phyloP scores from a whole-genome alignment of 208 protist species.

The Wallacemonas rigidus region DNA sequence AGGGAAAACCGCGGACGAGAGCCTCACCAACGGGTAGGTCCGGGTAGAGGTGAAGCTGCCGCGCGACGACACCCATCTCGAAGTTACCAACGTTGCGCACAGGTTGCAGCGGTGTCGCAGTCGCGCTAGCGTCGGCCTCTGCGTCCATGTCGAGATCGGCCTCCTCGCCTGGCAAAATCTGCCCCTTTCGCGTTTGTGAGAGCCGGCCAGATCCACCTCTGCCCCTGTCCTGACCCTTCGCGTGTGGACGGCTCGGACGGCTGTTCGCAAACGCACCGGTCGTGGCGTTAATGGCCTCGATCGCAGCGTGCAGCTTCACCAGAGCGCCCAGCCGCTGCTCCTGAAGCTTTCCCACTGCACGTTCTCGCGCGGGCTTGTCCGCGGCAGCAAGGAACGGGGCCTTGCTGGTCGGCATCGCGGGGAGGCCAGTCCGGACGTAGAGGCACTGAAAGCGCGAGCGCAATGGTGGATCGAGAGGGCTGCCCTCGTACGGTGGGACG shows the following conservation, averaged over 20 bases:
- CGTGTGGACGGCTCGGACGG: not conserved
- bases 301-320: conserved; percentile 47
- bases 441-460: conserved; percentile 87
- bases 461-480: conserved; percentile 86
- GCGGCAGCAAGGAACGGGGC: conserved; percentile 2
- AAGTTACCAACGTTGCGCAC: conserved; percentile 63
- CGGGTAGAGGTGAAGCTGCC: conserved; percentile 51
- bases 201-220: not conserved
- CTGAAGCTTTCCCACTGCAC: conserved; percentile 23
- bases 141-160: not conserved
- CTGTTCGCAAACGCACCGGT: conserved; percentile 51
- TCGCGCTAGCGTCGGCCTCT: not conserved
- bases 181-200: not conserved
- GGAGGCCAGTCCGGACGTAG: conserved; percentile 57
- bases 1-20: conserved; percentile 57
- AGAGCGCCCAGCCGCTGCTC: conserved; percentile 36
- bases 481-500: conserved; percentile 83
- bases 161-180: not conserved
- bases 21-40: conserved; percentile 61
- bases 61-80: conserved; percentile 44
- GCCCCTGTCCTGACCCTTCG: not conserved
- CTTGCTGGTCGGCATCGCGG: conserved; percentile 22
- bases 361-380: not conserved
- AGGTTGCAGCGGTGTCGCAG: conserved; percentile 14
- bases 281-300: conserved; percentile 61